These are phyloP conservation scores for Sporothrix sp. DNA, from an alignment of 2,329 filamentous ascomycete species.

Conservation along the genomic window DNA sequence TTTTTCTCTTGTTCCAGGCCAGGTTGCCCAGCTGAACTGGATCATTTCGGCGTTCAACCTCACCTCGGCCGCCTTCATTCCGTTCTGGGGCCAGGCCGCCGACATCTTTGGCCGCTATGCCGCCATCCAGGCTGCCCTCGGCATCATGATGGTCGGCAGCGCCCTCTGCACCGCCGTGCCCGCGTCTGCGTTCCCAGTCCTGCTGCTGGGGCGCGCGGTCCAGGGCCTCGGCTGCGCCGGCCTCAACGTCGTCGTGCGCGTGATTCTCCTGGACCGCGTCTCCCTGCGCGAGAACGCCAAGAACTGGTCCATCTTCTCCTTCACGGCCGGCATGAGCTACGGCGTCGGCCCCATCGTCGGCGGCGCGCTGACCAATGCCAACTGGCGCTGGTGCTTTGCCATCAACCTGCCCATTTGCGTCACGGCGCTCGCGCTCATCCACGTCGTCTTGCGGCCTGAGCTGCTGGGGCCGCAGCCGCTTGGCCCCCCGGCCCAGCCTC, in stretches of 20 bases:
- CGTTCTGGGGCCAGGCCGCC: constrained; percentile 53
- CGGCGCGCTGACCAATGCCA: constrained; percentile 42
- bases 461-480: constrained; percentile 40
- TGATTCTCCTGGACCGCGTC: constrained; percentile 57
- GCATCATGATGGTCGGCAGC: constrained; percentile 50
- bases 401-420: constrained; percentile 36
- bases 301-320: constrained; percentile 52
- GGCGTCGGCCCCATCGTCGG: constrained; percentile 53
- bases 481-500: no score
- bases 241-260: constrained; percentile 49
- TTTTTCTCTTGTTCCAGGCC: constrained; percentile 27
- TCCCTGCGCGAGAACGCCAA: constrained; percentile 50
- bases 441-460: constrained; percentile 47
- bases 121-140: constrained; percentile 46
- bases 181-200: constrained; percentile 42
- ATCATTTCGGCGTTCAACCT: constrained; percentile 61
- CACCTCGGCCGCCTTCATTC: constrained; percentile 57
- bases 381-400: constrained; percentile 57
- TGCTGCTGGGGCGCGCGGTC: constrained; percentile 53
- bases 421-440: constrained; percentile 42
- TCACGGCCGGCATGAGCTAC: constrained; percentile 51
- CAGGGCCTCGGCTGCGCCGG: constrained; percentile 55
- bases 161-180: constrained; percentile 51
- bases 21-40: constrained; percentile 54
- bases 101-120: constrained; percentile 56